Conservation (phyloP, 805 yeast genomes). For the Wickerhamiella kurtzmanii region DNA sequence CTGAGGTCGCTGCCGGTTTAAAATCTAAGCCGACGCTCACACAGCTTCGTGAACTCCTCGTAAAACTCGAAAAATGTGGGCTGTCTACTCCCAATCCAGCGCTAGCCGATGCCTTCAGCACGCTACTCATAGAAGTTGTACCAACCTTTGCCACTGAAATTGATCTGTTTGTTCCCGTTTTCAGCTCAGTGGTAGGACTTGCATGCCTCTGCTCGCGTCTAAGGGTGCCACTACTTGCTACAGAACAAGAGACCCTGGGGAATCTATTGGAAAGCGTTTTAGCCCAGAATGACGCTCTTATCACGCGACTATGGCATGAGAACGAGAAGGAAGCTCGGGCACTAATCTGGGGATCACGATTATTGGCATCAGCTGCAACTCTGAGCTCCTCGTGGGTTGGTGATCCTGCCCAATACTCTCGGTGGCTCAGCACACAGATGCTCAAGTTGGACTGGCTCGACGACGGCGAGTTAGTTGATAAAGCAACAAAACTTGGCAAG, state of each 20-base stretch:
- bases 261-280: background rate
- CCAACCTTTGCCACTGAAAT: background rate
- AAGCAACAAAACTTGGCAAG: slow-evolving; percentile 18
- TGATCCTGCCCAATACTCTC: slow-evolving; percentile 11
- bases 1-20: slow-evolving; percentile 1
- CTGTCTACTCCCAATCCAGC: background rate
- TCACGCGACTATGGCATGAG: background rate
- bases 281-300: background rate
- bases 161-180: background rate
- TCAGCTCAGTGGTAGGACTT: background rate
- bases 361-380: slow-evolving; percentile 5
- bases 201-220: background rate
- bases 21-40: background rate
- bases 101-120: background rate
- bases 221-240: background rate
- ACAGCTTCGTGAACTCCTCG: background rate
- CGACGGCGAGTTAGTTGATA: slow-evolving; percentile 15
- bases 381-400: slow-evolving; percentile 12
- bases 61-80: background rate
- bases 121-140: background rate
- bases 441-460: background rate
- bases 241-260: background rate
- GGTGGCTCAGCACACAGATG: slow-evolving; percentile 18
- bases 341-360: slow-evolving; percentile 13
- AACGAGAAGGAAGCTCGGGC: background rate